Percentiles rank a stretch among this genome's conserved stretches.
Evolutionary conservation across 2,329 filamentous ascomycete genomes (phyloP).

Genomic region (Neopestalotiopsis sp.): DNA sequence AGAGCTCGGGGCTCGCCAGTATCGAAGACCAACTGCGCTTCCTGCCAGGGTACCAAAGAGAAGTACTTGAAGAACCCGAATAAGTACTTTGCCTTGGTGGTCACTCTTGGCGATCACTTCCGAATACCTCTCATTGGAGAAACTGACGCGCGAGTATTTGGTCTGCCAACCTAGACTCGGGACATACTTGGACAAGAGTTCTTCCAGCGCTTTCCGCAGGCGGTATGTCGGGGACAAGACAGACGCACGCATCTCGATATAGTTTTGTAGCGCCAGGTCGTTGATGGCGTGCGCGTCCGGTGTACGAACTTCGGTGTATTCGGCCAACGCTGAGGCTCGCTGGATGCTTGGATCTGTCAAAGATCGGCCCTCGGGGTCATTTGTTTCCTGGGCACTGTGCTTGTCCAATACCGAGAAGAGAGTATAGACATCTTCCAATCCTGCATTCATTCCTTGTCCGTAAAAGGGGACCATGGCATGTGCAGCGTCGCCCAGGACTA

Average conservation of each 20-base stretch:
- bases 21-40: conserved; percentile 12
- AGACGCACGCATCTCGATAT: conserved; percentile 88
- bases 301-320: conserved; percentile 76
- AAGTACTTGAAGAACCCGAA: conserved; percentile 47
- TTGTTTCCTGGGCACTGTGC: conserved; percentile 55
- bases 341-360: conserved; percentile 58
- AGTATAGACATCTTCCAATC: conserved; percentile 89
- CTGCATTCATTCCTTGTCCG: conserved; percentile 96
- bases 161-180: conserved; percentile 87
- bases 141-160: conserved; percentile 90
- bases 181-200: conserved; percentile 76
- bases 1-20: background rate
- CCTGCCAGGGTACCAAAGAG: conserved; percentile 22
- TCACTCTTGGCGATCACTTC: conserved; percentile 76
- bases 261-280: conserved; percentile 88
- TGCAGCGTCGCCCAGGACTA: conserved; percentile 91
- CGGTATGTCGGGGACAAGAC: conserved; percentile 81
- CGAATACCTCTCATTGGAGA: conserved; percentile 90
- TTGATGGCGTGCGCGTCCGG: conserved; percentile 89
- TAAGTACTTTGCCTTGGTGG: conserved; percentile 68
- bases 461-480: conserved; percentile 99
- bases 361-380: conserved; percentile 36
- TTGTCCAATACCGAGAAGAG: conserved; percentile 84
- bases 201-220: conserved; percentile 84
- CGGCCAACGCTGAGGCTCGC: conserved; percentile 72